A percentile compares a stretch with the other conserved stretches of the same genome.
Evolutionary conservation across 2,329 filamentous ascomycete genomes (phyloP).

Genomic region (Fusarium sp.): DNA sequence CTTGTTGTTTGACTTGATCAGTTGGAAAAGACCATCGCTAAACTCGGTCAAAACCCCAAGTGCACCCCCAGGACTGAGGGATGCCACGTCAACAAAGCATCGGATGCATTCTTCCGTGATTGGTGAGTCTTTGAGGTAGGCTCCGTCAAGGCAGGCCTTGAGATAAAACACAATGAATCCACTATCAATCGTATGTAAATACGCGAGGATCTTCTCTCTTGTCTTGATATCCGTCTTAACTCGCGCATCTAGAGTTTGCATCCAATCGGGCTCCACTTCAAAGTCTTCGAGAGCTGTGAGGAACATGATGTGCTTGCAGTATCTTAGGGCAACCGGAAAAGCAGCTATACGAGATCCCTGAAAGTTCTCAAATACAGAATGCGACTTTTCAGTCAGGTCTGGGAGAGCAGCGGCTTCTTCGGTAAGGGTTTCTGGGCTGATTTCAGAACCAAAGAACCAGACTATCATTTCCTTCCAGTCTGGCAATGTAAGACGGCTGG

Average conservation of each 20-base stretch:
- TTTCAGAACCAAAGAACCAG: slow-evolving; percentile 60
- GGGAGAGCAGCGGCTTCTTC: slow-evolving; percentile 53
- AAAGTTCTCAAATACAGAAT: slow-evolving; percentile 60
- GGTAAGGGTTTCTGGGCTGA: slow-evolving; percentile 51
- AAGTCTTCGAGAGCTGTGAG: slow-evolving; percentile 62
- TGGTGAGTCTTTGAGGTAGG: slow-evolving; percentile 58
- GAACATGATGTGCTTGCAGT: slow-evolving; percentile 69
- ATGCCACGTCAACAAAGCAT: slow-evolving; percentile 66
- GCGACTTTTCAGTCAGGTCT: slow-evolving; percentile 11
- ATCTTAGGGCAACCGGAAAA: slow-evolving; percentile 77
- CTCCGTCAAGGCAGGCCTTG: slow-evolving; percentile 68
- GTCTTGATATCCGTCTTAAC: slow-evolving; percentile 77
- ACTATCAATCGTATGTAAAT: slow-evolving; percentile 60
- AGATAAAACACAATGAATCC: slow-evolving; percentile 60
- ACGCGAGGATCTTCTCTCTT: slow-evolving; percentile 68
- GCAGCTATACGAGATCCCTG: slow-evolving; percentile 62
- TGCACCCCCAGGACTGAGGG: slow-evolving; percentile 62
- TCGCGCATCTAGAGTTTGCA: slow-evolving; percentile 79
- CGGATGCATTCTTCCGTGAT: slow-evolving; percentile 63
- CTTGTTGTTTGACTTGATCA: slow-evolving; percentile 78
- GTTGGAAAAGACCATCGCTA: slow-evolving; percentile 65
- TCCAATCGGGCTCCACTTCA: slow-evolving; percentile 84
- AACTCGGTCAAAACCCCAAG: slow-evolving; percentile 63
- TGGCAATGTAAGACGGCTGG: slow-evolving; percentile 55
- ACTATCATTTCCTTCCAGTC: slow-evolving; percentile 65